These are phyloP conservation scores for Aspergillus thermomutatus DNA, from an alignment of 2,329 filamentous ascomycete species.

Conservation along the genomic window DNA sequence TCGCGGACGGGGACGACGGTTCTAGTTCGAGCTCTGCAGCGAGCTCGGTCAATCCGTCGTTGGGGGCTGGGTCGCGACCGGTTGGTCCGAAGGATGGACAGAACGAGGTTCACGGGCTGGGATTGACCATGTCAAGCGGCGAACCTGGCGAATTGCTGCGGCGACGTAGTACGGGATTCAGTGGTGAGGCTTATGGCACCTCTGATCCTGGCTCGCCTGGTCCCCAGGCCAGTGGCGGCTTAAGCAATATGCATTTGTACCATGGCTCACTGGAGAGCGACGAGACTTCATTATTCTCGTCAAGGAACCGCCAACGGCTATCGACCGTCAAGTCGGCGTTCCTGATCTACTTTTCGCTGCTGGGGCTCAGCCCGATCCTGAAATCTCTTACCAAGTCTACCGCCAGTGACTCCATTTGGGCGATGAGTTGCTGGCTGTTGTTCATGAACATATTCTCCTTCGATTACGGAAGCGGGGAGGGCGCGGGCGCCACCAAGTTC, in stretches of 20 bases:
- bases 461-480: slow-evolving; percentile 72
- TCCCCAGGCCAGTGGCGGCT: slow-evolving; percentile 16
- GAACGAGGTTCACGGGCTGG: slow-evolving; percentile 39
- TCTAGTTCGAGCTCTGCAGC: slow-evolving; percentile 40
- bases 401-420: slow-evolving; percentile 93
- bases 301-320: slow-evolving; percentile 61
- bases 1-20: slow-evolving; percentile 33
- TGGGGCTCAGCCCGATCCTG: slow-evolving; percentile 90
- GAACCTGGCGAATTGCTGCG: slow-evolving; percentile 32
- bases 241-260: slow-evolving; percentile 21
- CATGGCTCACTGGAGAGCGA: slow-evolving; percentile 18
- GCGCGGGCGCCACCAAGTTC: slow-evolving; percentile 45
- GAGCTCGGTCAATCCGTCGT: slow-evolving; percentile 28
- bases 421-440: slow-evolving; percentile 88
- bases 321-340: slow-evolving; percentile 88
- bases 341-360: slow-evolving; percentile 86
- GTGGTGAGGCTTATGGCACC: slow-evolving; percentile 51
- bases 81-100: slow-evolving; percentile 27
- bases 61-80: slow-evolving; percentile 19
- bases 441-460: slow-evolving; percentile 97
- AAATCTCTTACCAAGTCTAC: slow-evolving; percentile 95
- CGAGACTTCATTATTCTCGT: slow-evolving; percentile 42
- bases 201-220: slow-evolving; percentile 23
- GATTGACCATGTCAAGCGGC: slow-evolving; percentile 38
- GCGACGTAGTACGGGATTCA: slow-evolving; percentile 25